These are phyloP conservation scores for Neurospora sp. DNA, from an alignment of 495 filamentous ascomycete genomes.

Conservation along the genomic window DNA sequence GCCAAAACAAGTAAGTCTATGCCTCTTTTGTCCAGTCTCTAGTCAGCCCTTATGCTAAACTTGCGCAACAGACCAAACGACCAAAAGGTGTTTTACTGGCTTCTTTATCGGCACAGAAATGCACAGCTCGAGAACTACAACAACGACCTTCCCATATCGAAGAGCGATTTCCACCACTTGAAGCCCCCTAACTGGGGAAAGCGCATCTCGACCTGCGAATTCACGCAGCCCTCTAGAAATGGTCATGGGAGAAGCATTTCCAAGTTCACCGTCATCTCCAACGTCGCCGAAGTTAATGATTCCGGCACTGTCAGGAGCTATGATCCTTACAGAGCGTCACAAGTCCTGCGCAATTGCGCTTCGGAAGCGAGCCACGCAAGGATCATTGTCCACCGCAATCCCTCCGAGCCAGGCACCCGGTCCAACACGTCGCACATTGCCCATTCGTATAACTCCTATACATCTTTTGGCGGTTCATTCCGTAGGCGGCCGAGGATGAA, in stretches of 20 bases:
- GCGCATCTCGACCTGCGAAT: slow-evolving; percentile 41
- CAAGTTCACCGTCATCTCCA: slow-evolving; percentile 61
- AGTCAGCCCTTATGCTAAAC: slow-evolving; percentile 14
- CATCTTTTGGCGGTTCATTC: slow-evolving; percentile 13
- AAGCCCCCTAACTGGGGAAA: slow-evolving; percentile 41
- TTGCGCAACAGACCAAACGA: slow-evolving; percentile 55
- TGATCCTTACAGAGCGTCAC: slow-evolving; percentile 73
- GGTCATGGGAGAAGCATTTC: slow-evolving; percentile 48
- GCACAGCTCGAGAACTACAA: slow-evolving; percentile 77
- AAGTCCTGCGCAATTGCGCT: slow-evolving; percentile 29
- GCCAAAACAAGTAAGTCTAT: slow-evolving; percentile 51
- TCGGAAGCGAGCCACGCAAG: slow-evolving; percentile 39
- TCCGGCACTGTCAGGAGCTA: slow-evolving; percentile 48
- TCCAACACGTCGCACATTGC: slow-evolving; percentile 8
- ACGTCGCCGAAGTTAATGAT: slow-evolving; percentile 31
- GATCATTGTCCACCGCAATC: slow-evolving; percentile 56
- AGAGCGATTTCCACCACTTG: slow-evolving; percentile 80
- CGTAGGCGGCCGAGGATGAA: slow-evolving; percentile 4
- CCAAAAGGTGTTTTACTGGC: slow-evolving; percentile 83
- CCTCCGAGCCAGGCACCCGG: slow-evolving; percentile 6
- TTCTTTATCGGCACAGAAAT: slow-evolving; percentile 70
- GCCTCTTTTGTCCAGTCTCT: slow-evolving; percentile 3
- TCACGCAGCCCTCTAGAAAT: slow-evolving; percentile 30
- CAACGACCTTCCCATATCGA: slow-evolving; percentile 62
- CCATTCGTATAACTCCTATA: slow-evolving; percentile 18